Percentiles rank a stretch among this genome's conserved stretches.
Evolutionary conservation across 345 rosid genomes (phyloP).

Genomic region (Brassica juncea): DNA sequence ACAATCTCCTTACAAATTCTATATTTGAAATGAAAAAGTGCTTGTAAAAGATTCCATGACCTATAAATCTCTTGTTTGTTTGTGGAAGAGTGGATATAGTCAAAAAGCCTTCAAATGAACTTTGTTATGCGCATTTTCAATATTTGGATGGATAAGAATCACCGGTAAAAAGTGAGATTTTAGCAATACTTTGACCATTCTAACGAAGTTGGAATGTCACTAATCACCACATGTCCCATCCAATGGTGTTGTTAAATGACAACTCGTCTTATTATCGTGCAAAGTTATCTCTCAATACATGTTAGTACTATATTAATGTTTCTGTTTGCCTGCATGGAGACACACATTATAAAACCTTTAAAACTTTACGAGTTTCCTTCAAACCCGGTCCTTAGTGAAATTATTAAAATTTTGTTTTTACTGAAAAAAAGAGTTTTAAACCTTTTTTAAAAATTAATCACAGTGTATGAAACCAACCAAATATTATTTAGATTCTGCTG

Average conservation of each 20-base stretch:
- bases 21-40: background rate
- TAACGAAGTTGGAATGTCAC: conserved; percentile 25
- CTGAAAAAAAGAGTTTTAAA: too few species aligned
- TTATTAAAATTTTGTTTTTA: too few species aligned
- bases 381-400: background rate
- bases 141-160: conserved; percentile 38
- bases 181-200: conserved; percentile 37
- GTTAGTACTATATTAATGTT: conserved; percentile 6
- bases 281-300: conserved; percentile 15
- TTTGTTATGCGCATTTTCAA: conserved; percentile 39
- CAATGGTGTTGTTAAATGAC: conserved; percentile 17
- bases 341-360: background rate
- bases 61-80: conserved; percentile 6
- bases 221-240: conserved; percentile 36
- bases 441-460: too few species aligned
- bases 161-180: conserved; percentile 33
- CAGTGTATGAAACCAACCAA: too few species aligned
- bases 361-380: background rate
- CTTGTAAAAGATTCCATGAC: conserved; percentile 19
- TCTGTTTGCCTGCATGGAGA: conserved; percentile 29
- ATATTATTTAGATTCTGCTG: too few species aligned
- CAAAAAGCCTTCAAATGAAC: conserved; percentile 34
- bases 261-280: conserved; percentile 24
- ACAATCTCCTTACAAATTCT: too few species aligned
- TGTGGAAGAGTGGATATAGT: conserved; percentile 41